Conservation (phyloP, 768 basidiomycete genomes). For the Mycena vitilis region DNA sequence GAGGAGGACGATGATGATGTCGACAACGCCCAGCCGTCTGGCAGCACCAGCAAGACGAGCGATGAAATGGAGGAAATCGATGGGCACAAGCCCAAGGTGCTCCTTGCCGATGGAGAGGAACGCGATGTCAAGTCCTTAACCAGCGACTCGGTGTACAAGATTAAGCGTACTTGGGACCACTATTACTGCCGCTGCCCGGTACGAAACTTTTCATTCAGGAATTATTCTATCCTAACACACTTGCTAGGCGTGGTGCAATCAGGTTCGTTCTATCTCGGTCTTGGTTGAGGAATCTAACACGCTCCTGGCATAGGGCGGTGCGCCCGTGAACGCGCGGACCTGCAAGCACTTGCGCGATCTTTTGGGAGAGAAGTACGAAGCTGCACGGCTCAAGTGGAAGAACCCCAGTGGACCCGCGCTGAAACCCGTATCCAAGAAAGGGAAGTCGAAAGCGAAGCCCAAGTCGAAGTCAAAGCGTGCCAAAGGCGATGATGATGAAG, state of each 20-base stretch:
- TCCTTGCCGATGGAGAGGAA: constrained; percentile 55
- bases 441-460: constrained; percentile 18
- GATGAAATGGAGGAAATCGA: constrained; percentile 64
- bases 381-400: constrained; percentile 49
- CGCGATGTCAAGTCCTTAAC: constrained; percentile 26
- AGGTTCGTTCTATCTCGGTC: constrained; percentile 37
- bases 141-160: constrained; percentile 45
- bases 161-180: constrained; percentile 55
- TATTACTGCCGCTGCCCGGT: constrained; percentile 56
- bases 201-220: constrained; percentile 17
- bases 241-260: constrained; percentile 50
- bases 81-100: constrained; percentile 61
- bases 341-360: constrained; percentile 54
- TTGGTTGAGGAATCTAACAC: neutral
- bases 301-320: constrained; percentile 39
- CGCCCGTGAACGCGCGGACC: constrained; percentile 51
- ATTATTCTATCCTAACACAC: neutral
- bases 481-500: constrained; percentile 39
- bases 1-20: neutral
- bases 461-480: constrained; percentile 17
- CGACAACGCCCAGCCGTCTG: constrained; percentile 4
- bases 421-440: constrained; percentile 36
- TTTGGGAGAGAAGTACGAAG: constrained; percentile 52
- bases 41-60: neutral
- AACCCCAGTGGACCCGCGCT: constrained; percentile 48